Base-by-base conservation (phyloP, 2,329 filamentous ascomycete genomes). In the Westerdykella sp. region DNA sequence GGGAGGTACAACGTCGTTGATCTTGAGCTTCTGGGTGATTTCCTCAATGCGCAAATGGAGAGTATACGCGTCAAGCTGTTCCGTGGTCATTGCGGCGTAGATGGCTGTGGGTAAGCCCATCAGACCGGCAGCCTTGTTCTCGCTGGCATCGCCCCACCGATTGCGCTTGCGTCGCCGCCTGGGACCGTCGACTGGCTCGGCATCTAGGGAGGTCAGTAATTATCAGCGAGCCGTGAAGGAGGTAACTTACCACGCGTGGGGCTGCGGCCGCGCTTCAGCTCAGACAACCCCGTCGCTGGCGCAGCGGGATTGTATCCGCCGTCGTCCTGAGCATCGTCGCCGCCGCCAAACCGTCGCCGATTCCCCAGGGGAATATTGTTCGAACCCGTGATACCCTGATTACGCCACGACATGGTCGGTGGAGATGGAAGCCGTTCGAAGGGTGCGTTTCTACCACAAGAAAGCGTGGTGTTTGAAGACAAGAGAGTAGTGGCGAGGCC, bases 101-200 rank as follows among this genome's bases (percentile, higher is more conserved):
- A 98, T 97, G 62, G 91, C 88, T 13, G 93, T 98, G 22, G 93
- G 89, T 55, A 98, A 78, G 45, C 93, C 93, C 90, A 98, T 97
- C 49, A 98, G 78, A 53, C 93, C 93, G 45, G 93, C 93, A 47
- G 93, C 93, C 77, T 98, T 98, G 74, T 98, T 98, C 72, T 98
- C 93, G 43, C 88, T 85, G 48, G 87, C 87, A 70, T 97, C 91
- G 55, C 93, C 93, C 93, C 93, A 98, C 66, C 93, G 84, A 69
- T 98, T 98, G 68, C 91, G 85, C 84, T 96, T 97, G 83, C 95
- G 96, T 69, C 93, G 87, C 60, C 85, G 85, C 67, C 86, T 87
- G 50, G 84, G 80, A 45, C 87, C 91, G 70, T 96, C 90, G 30
- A 69, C 64, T 37, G 69, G 51, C 46, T 69, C 65, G 47, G 55